Conservation (phyloP, 768 basidiomycete genomes). For the Dacryopinax primogenitus region DNA sequence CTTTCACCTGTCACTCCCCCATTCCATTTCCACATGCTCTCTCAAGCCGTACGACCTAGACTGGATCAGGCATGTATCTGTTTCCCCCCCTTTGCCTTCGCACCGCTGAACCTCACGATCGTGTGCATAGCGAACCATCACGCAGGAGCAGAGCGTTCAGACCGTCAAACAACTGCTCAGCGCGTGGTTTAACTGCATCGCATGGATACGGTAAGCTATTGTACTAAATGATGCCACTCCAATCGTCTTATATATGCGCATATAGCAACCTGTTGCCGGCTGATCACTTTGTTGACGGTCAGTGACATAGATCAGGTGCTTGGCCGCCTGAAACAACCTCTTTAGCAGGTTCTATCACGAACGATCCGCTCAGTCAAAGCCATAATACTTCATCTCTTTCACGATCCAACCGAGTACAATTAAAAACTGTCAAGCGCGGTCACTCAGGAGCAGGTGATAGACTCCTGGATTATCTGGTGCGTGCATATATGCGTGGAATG, state of each 20-base stretch:
- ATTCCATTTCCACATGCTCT: neutral
- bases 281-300: conserved; percentile 68
- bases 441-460: conserved; percentile 73
- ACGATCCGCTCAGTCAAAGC: conserved; percentile 29
- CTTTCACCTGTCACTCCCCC: neutral
- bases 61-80: neutral
- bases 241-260: conserved; percentile 4
- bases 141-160: conserved; percentile 45
- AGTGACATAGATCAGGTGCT: conserved; percentile 13
- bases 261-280: conserved; percentile 55
- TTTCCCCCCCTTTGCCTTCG: neutral
- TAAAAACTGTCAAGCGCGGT: conserved; percentile 62
- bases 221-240: neutral
- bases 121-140: neutral
- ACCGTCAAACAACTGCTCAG: conserved; percentile 59
- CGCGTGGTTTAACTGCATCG: conserved; percentile 63
- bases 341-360: conserved; percentile 37
- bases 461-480: conserved; percentile 66
- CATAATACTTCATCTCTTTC: conserved; percentile 25
- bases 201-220: conserved; percentile 48
- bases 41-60: neutral
- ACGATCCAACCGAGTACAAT: conserved; percentile 38
- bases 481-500: conserved; percentile 20
- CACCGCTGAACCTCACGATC: neutral
- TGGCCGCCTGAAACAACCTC: conserved; percentile 7